Evolutionary conservation across 208 protist species (phyloP).

Genomic region (Crithidia thermophila): DNA sequence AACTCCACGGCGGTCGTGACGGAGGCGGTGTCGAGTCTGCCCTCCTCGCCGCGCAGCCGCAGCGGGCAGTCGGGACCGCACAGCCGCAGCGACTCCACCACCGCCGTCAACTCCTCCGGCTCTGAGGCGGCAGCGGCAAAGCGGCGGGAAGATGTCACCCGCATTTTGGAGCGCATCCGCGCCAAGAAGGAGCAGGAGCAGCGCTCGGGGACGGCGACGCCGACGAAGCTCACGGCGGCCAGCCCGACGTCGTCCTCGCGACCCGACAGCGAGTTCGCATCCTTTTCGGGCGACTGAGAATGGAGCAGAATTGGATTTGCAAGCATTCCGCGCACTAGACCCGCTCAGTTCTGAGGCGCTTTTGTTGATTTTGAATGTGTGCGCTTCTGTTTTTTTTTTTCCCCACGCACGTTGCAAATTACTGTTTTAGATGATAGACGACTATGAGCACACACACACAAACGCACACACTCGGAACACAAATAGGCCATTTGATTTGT

Average conservation of each 20-base stretch:
- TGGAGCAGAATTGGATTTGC: neutral
- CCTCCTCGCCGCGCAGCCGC: constrained; percentile 14
- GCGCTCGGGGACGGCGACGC: neutral
- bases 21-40: constrained; percentile 2
- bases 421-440: neutral
- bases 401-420: neutral
- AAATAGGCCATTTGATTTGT: neutral
- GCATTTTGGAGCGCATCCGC: constrained; percentile 47
- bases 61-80: neutral
- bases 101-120: neutral
- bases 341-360: neutral
- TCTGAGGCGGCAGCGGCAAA: constrained; percentile 14
- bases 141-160: constrained; percentile 45
- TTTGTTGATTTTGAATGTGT: constrained; percentile 1
- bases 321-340: neutral
- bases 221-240: constrained; percentile 2
- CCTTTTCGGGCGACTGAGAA: neutral
- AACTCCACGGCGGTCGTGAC: constrained; percentile 3
- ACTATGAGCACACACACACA: too few species aligned
- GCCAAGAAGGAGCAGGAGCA: constrained; percentile 39
- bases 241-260: constrained; percentile 5
- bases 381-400: constrained; percentile 6
- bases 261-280: constrained; percentile 2
- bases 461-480: too few species aligned
- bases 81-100: constrained; percentile 11